Conservation (phyloP, 2,329 filamentous ascomycete genomes). For the Nigrospora sphaerica region DNA sequence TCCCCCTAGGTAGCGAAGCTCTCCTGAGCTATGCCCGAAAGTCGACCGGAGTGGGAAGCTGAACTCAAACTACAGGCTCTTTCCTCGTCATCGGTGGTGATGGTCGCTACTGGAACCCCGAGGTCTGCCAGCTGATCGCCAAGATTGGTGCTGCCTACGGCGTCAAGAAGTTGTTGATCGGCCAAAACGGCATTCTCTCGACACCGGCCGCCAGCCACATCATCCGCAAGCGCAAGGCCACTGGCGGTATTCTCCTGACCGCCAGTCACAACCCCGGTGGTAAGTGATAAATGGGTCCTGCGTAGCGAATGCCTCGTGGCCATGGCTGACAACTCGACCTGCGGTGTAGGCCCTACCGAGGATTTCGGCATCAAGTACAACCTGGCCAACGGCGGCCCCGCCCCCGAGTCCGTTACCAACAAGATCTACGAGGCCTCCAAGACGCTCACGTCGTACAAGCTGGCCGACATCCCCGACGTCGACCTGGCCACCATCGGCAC, state of each 20-base stretch:
- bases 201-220: conserved; percentile 94
- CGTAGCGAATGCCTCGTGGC: neutral
- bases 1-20: too few relatives aligned
- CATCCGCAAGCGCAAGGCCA: conserved; percentile 90
- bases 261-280: conserved; percentile 98
- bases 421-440: conserved; percentile 95
- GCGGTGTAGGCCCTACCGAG: conserved; percentile 66
- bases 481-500: conserved; percentile 79
- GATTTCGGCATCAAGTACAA: conserved; percentile 99
- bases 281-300: conserved; percentile 32
- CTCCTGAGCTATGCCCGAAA: conserved; percentile 3
- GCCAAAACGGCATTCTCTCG: conserved; percentile 92
- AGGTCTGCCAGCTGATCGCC: conserved; percentile 92
- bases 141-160: conserved; percentile 96
- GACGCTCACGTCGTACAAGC: conserved; percentile 84
- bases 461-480: conserved; percentile 77
- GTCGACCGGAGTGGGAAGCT: neutral
- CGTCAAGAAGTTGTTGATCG: conserved; percentile 97
- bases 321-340: conserved; percentile 3
- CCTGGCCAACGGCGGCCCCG: conserved; percentile 89
- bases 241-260: conserved; percentile 91
- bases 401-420: conserved; percentile 94
- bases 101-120: conserved; percentile 94
- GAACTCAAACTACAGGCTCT: conserved; percentile 36
- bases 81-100: conserved; percentile 97